Percentiles rank a stretch among this genome's conserved stretches.
Evolutionary conservation across 106 monocot species (phyloP).

Genomic region (Dioscorea alata): DNA sequence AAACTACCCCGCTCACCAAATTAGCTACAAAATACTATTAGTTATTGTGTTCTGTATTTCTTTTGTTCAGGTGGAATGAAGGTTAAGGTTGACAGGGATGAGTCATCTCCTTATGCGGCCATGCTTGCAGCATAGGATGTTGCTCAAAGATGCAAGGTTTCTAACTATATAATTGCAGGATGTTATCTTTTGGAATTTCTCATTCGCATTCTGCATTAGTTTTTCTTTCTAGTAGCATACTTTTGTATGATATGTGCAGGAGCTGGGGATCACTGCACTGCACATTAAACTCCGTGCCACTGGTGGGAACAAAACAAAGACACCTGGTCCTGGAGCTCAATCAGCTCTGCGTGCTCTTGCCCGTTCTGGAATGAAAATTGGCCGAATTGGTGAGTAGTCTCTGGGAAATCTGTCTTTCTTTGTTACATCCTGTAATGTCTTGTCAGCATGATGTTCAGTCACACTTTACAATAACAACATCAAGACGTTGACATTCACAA

Average conservation of each 20-base stretch:
- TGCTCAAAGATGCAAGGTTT: slow-evolving; percentile 58
- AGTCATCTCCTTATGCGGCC: slow-evolving; percentile 75
- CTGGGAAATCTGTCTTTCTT: no score
- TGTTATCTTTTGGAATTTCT: no score
- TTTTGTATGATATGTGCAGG: slow-evolving; percentile 13
- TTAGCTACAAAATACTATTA: no score
- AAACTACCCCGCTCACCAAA: no score
- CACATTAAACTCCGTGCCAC: slow-evolving; percentile 77
- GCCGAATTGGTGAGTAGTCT: slow-evolving; percentile 47
- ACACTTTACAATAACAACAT: no score
- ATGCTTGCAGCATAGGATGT: slow-evolving; percentile 85
- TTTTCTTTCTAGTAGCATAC: no score
- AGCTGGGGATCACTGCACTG: slow-evolving; percentile 63
- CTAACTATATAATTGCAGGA: background rate
- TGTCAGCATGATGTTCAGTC: no score
- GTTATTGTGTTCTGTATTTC: no score
- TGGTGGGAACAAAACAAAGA: slow-evolving; percentile 78
- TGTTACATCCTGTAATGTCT: no score
- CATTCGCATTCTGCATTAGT: no score
- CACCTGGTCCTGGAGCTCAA: slow-evolving; percentile 73
- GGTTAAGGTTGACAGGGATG: slow-evolving; percentile 75
- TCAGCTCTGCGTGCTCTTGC: slow-evolving; percentile 70
- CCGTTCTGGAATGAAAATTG: slow-evolving; percentile 76
- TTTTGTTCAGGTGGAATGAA: slow-evolving; percentile 63
- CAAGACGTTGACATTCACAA: no score